Base-by-base conservation (phyloP, 306 rosid genomes). In the Acacia acuminata region DNA sequence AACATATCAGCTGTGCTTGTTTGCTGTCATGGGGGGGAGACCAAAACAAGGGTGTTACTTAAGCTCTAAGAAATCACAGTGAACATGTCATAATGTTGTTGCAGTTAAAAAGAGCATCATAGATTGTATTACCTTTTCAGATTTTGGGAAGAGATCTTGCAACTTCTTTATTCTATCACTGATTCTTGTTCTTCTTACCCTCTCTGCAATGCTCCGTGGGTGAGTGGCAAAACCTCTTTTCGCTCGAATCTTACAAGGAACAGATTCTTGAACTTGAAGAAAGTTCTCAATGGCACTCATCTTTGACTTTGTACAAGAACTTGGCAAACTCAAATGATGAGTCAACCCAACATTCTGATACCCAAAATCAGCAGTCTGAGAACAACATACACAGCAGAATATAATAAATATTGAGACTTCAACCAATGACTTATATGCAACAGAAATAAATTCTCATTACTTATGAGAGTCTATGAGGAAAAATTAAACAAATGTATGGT, bases 161-260 rank as follows among this genome's bases (percentile, higher is more conserved):
- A 95, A 63, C 77, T 89, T 95, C 88, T 86, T 95, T 80, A 95
- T 93, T 89, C 96, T 89, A 76, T 93, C 98, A 50, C 95, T 95
- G 36, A 95, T 95, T 43, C 93, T 83, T 3, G 90, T 90, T 87
- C 98, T 90, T 92, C 98, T 90, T 88, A 91, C 98, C 94, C 98
- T 87, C 85, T 94, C 98, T 36, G 98, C 98, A 78, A 94, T 93
- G 92, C 97, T 94, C 83, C 98, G 88, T 3, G 98, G 98, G 77
- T 94, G 98, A 61, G 98, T 94, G 72, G 98, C 98, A 19, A 86
- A 94, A 73, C 98, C 98, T 88, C 98, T 79, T 87, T 94, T 94
- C 38, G 98, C 98, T 64, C 98, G 87, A 81, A 82, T 85, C 88
- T 93, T 92, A 79, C 94, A 91, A 74, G 92, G 97, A 73, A 88